Base-by-base conservation (phyloP, 331 rosid species). In the Telfairia occidentalis region DNA sequence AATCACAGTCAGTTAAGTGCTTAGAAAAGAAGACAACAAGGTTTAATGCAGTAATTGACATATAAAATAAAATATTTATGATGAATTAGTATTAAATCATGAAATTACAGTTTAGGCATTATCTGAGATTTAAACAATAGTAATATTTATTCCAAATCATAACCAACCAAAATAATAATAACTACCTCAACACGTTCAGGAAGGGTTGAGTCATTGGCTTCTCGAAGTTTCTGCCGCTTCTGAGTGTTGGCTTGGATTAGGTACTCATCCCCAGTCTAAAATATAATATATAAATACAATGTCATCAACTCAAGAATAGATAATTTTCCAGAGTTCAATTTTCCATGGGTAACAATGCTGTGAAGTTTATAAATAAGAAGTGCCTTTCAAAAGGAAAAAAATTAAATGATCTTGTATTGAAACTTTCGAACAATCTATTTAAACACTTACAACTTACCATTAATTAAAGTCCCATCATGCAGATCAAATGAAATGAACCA, bases 241-340 rank as follows among this genome's bases (percentile, higher is more conserved):
- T 80, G 92, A 70, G 94, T 87, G 82, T 92, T 95, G 75, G 97
- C 97, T 84, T 90, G 99, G 74, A 95, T 92, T 35, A 92, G 86
- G 84, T 89, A 95, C 79, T 83, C 91, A 29, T 81, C 88, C 60
- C 88, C 90, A 76, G 76, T 82, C 90, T 84, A 79, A 13, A 58
- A 78, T 73, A 72, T 70, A 73, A 64, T 42, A 57, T n/a, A 38
- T 10, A 57, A 60, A 76, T 19, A 59, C 19, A 76, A 29, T 61
- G 58, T 49, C 75, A 77, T n/a, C 53, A 77, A 75, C 42, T 16
- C 13, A 11, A 43, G 21, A 55, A 55, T 18, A 21, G 26, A 55
- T 38, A 1, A 54, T 74, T 43, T 34, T 21, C 34, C 30, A 21
- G 8, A 35, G 23, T 37, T 58, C 2, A 30, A 29, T 63, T 63